Conservation (phyloP, 495 filamentous ascomycete species). For the Filosporella fistucella region DNA sequence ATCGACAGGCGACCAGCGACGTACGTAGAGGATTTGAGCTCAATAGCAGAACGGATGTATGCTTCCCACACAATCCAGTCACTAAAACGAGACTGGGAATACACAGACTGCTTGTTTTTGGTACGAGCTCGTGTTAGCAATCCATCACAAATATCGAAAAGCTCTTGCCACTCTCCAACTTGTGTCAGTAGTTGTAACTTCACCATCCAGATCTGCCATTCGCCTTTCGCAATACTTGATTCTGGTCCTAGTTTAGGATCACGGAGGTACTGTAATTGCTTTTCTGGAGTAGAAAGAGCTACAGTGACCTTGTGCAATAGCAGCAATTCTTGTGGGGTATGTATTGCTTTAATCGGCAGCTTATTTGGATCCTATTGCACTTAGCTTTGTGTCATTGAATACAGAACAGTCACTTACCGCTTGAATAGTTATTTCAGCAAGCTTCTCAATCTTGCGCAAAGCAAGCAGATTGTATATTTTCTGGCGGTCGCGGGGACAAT, state of each 20-base stretch:
- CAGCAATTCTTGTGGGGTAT: slow-evolving; percentile 24
- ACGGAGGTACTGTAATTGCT: slow-evolving; percentile 20
- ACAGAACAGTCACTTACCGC: slow-evolving; percentile 12
- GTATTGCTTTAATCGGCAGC: slow-evolving; percentile 19
- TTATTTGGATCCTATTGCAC: slow-evolving; percentile 14
- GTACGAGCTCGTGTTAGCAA: slow-evolving; percentile 21
- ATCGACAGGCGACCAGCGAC: too few relatives aligned
- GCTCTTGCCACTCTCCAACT: slow-evolving; percentile 18
- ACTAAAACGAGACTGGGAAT: slow-evolving; percentile 15
- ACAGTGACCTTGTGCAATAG: slow-evolving; percentile 19
- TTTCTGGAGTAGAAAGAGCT: slow-evolving; percentile 9
- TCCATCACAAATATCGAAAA: slow-evolving; percentile 12
- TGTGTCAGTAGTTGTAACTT: slow-evolving; percentile 16
- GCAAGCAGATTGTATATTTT: too few relatives aligned
- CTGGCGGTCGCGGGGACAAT: too few relatives aligned
- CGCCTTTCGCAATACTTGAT: slow-evolving; percentile 22
- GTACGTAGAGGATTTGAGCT: slow-evolving; percentile 15
- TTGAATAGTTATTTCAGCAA: slow-evolving; percentile 16
- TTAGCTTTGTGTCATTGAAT: too few relatives aligned
- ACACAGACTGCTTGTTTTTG: slow-evolving; percentile 15
- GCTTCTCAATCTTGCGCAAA: slow-evolving; percentile 18
- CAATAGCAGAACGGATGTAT: slow-evolving; percentile 12
- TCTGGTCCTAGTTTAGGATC: slow-evolving; percentile 22
- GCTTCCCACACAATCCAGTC: slow-evolving; percentile 26
- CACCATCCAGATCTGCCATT: slow-evolving; percentile 22